Evolutionary conservation across 257 asterid species (phyloP), one percentile per base, ranked within the genome.

Genomic region (Ilex asprella): DNA sequence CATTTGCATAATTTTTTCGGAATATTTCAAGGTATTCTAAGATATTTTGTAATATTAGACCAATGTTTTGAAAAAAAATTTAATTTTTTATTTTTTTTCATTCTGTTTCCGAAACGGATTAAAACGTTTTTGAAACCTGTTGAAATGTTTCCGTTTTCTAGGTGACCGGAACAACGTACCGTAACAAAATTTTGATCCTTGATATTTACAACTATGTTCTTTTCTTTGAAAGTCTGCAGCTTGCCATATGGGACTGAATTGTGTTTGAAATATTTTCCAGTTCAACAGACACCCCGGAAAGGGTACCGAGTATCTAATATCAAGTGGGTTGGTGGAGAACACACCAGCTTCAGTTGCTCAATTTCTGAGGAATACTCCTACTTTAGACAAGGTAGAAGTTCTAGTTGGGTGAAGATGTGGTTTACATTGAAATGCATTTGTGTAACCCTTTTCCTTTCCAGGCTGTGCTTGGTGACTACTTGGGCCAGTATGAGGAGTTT

Each of bases 401-500:
- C 53, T 44, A 41, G 16, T 31, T 6, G 57, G 31, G 62, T 68
- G 30, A 60, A 59, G 60, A 60, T 70, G 55, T 75, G 5, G 57
- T 14, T 49, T 49, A 44, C 54, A 49, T 76, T 71, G 63, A 76
- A 35, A 35, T 35, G 8, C 2, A 35, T 35, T 35, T 35, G 41
- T 35, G 41, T 35, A 35, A 71, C 63, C 46, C 66, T 58, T 56
- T 58, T 12, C 16, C 51, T 63, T 71, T 73, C 56, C 84, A 93
- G 97, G 92, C 83, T 70, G 85, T 80, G 92, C 75, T 89, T 72
- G 97, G 99, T 58, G 96, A 93, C 75, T 93, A 84, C 82, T 78
- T 93, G 64, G 99, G 99, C 31, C 99, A 89, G 76, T 95, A 90
- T 51, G 97, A 93, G 91, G 99, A 89, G 79, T 93, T 89, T 66